Percentiles rank a stretch among this genome's conserved stretches.
phyloP scores from a whole-genome alignment of 108 stramenopile species.

The Conticribra guillardii region DNA sequence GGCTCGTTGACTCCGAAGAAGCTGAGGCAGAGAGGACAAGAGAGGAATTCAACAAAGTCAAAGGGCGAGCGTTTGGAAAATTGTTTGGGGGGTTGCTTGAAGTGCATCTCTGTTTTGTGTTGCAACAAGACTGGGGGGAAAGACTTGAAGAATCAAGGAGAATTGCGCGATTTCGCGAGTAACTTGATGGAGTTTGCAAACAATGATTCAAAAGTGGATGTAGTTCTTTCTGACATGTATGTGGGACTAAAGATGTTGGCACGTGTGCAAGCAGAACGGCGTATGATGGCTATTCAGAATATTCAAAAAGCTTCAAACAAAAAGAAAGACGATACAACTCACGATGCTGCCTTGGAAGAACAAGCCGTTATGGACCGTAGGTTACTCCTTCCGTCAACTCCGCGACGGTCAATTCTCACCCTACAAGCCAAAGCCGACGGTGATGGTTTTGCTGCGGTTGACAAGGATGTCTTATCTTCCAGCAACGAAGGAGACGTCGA shows the following conservation, averaged over 20 bases:
- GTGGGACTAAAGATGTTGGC: slow-evolving; percentile 40
- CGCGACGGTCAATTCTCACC: slow-evolving; percentile 28
- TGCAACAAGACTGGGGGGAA: slow-evolving; percentile 19
- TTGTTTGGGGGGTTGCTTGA: slow-evolving; percentile 25
- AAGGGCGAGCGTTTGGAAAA: slow-evolving; percentile 37
- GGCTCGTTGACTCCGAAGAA: background rate
- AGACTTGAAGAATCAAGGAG: slow-evolving; percentile 48
- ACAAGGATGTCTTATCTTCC: slow-evolving; percentile 29
- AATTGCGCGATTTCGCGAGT: slow-evolving; percentile 47
- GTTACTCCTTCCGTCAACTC: background rate
- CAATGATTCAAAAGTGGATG: slow-evolving; percentile 43
- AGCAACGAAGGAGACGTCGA: slow-evolving; percentile 32
- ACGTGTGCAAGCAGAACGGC: slow-evolving; percentile 44
- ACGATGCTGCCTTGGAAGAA: background rate
- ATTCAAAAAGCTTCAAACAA: slow-evolving; percentile 24
- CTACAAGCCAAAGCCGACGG: slow-evolving; percentile 21
- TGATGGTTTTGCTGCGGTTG: slow-evolving; percentile 18
- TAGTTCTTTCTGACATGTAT: slow-evolving; percentile 44
- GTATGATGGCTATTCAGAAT: slow-evolving; percentile 28
- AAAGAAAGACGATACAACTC: background rate
- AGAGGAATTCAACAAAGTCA: slow-evolving; percentile 21
- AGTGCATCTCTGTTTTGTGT: slow-evolving; percentile 25
- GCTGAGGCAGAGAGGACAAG: background rate
- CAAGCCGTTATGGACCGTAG: slow-evolving; percentile 3
- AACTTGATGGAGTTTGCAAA: slow-evolving; percentile 54